Evolutionary conservation across 1,284 basidiomycete genomes (phyloP).

Genomic region (Sanghuangporus baumii): DNA sequence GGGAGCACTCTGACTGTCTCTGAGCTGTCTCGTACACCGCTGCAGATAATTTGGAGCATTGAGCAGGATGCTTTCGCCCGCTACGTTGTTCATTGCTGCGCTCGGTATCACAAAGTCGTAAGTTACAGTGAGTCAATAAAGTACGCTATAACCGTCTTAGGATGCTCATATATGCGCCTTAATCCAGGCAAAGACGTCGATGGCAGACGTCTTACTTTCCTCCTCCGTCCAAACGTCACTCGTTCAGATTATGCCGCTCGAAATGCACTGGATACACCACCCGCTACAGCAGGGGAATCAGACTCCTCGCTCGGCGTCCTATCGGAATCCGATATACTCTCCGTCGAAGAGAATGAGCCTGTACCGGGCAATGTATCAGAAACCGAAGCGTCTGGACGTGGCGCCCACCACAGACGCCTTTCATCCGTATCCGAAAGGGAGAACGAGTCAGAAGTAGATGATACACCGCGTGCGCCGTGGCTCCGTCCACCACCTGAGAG

Average conservation of each 20-base stretch:
- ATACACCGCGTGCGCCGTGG: constrained; percentile 7
- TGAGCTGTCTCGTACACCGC: constrained; percentile 59
- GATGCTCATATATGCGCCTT: constrained; percentile 1
- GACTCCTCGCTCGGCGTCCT: constrained; percentile 30
- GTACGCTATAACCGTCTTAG: background rate
- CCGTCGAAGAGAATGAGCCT: constrained; percentile 32
- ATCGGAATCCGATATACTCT: constrained; percentile 43
- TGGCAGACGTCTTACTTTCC: constrained; percentile 63
- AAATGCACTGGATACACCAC: constrained; percentile 57
- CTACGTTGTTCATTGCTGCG: constrained; percentile 76
- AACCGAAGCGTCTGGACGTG: background rate
- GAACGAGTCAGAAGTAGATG: background rate
- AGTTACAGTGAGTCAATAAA: constrained; percentile 63
- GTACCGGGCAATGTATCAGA: constrained; percentile 41
- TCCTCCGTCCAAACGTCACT: constrained; percentile 68
- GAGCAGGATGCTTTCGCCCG: constrained; percentile 64
- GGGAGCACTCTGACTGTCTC: constrained; percentile 48
- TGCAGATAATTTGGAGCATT: constrained; percentile 66
- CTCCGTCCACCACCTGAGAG: constrained; percentile 16
- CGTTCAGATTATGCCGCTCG: constrained; percentile 46
- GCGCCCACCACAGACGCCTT: constrained; percentile 9
- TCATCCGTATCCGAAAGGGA: constrained; percentile 15
- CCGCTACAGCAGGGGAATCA: constrained; percentile 48
- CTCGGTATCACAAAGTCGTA: constrained; percentile 70
- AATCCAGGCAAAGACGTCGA: constrained; percentile 59